A percentile compares a stretch with the other conserved stretches of the same genome.
These are phyloP conservation scores for Fraxinus dipetala DNA, from an alignment of 305 asterid genomes.

Conservation along the genomic window DNA sequence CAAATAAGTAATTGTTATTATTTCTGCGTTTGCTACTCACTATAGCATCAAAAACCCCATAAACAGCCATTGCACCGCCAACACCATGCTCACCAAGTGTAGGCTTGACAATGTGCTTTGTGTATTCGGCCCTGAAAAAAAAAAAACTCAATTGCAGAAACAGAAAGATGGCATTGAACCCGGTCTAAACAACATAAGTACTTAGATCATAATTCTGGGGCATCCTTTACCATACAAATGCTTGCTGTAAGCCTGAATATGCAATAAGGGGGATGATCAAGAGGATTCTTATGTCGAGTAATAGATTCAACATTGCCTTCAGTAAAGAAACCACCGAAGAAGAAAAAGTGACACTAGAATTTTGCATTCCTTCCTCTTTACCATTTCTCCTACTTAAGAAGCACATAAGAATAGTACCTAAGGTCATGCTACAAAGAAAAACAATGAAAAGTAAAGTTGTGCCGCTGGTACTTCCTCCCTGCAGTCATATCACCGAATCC, in stretches of 20 bases:
- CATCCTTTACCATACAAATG: constrained; percentile 76
- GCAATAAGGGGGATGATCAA: constrained; percentile 83
- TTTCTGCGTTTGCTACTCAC: constrained; percentile 44
- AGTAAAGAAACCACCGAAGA: constrained; percentile 57
- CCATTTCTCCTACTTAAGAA: constrained; percentile 65
- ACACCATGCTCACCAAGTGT: constrained; percentile 82
- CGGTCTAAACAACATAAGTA: background rate
- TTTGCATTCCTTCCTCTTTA: constrained; percentile 50
- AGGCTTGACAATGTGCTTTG: constrained; percentile 77
- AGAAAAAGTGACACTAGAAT: constrained; percentile 39
- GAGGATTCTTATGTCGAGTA: constrained; percentile 63
- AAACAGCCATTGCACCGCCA: constrained; percentile 94
- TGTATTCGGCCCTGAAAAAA: constrained; percentile 78
- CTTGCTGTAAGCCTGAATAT: constrained; percentile 88
- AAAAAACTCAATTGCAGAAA: constrained; percentile 1
- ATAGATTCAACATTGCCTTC: constrained; percentile 52
- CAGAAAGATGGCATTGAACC: background rate
- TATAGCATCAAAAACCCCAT: constrained; percentile 81
- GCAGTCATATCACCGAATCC: constrained; percentile 28
- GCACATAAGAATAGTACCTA: constrained; percentile 80
- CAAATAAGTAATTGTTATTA: background rate
- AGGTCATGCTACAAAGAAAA: constrained; percentile 69
- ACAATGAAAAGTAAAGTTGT: constrained; percentile 68
- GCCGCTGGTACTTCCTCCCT: constrained; percentile 85
- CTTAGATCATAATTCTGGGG: constrained; percentile 9